phyloP scores from a whole-genome alignment of 2,329 filamentous ascomycete species.

The Exophiala bonariae region DNA sequence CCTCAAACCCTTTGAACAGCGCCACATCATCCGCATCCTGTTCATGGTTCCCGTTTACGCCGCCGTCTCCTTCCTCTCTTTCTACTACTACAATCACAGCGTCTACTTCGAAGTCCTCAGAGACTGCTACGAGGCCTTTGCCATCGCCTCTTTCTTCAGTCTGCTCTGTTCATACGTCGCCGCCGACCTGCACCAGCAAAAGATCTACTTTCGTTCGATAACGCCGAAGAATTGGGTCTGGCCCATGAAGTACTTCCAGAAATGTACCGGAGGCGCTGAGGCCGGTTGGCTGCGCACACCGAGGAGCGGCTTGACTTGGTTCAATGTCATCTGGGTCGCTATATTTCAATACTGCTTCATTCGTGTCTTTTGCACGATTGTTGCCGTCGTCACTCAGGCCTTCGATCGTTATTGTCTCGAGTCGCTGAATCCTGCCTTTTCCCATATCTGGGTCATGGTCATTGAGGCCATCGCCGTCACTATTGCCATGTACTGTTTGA shows the following conservation, averaged over 20 bases:
- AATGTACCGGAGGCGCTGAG: slow-evolving; percentile 68
- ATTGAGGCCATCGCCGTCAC: slow-evolving; percentile 73
- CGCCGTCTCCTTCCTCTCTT: slow-evolving; percentile 70
- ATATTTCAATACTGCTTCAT: slow-evolving; percentile 87
- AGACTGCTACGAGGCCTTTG: slow-evolving; percentile 87
- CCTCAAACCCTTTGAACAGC: slow-evolving; percentile 59
- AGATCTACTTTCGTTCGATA: slow-evolving; percentile 74
- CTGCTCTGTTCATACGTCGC: slow-evolving; percentile 79
- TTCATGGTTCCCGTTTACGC: slow-evolving; percentile 86
- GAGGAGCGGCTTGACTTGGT: slow-evolving; percentile 81
- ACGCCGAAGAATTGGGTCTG: slow-evolving; percentile 71
- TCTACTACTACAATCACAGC: slow-evolving; percentile 72
- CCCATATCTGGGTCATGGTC: slow-evolving; percentile 76
- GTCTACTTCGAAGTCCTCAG: slow-evolving; percentile 80
- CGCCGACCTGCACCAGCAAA: slow-evolving; percentile 75
- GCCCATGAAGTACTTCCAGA: slow-evolving; percentile 70
- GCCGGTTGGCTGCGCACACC: slow-evolving; percentile 72
- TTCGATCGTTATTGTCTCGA: slow-evolving; percentile 73
- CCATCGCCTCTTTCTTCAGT: slow-evolving; percentile 83
- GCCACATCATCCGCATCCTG: slow-evolving; percentile 79
- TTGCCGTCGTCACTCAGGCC: slow-evolving; percentile 71
- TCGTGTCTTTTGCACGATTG: slow-evolving; percentile 74
- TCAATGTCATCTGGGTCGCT: slow-evolving; percentile 80
- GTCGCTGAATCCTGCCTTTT: slow-evolving; percentile 74
- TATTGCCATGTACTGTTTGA: slow-evolving; percentile 84